Evolutionary conservation across 352 stramenopile species (phyloP).

Genomic region (Globisporangium cylindrosporum): DNA sequence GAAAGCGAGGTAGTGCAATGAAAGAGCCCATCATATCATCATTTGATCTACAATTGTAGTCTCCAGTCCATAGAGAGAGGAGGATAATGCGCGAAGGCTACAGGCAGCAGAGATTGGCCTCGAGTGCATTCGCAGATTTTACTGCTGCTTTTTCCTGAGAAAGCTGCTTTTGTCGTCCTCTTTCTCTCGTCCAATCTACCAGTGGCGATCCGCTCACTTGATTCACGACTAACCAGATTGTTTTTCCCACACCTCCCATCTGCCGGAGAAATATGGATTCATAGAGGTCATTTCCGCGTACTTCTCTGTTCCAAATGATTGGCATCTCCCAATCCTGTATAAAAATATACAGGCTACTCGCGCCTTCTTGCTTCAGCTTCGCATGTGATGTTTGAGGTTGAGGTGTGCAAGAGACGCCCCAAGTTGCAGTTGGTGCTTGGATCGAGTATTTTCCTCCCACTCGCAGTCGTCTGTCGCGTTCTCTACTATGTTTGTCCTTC

Average conservation of each 20-base stretch:
- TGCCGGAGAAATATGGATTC: neutral
- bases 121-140: too few species aligned
- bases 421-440: slow-evolving; percentile 17
- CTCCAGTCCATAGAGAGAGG: too few species aligned
- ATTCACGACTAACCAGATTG: slow-evolving; percentile 7
- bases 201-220: neutral
- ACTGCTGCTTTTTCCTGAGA: too few species aligned
- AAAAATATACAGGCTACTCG: neutral
- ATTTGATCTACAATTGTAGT: too few species aligned
- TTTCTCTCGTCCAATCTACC: neutral
- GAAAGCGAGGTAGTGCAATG: too few species aligned
- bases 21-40: too few species aligned
- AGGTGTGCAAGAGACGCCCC: slow-evolving; percentile 7
- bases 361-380: slow-evolving; percentile 5
- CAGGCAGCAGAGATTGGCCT: too few species aligned
- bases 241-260: neutral
- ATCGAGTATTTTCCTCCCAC: neutral
- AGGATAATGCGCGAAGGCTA: too few species aligned
- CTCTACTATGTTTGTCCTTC: neutral
- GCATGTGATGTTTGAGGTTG: slow-evolving; percentile 4
- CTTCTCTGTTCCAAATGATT: neutral
- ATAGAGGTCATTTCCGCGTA: neutral
- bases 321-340: neutral
- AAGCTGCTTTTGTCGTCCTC: neutral
- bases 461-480: neutral